Base-by-base conservation (phyloP, 768 basidiomycete genomes). In the Pisolithus sp. region DNA sequence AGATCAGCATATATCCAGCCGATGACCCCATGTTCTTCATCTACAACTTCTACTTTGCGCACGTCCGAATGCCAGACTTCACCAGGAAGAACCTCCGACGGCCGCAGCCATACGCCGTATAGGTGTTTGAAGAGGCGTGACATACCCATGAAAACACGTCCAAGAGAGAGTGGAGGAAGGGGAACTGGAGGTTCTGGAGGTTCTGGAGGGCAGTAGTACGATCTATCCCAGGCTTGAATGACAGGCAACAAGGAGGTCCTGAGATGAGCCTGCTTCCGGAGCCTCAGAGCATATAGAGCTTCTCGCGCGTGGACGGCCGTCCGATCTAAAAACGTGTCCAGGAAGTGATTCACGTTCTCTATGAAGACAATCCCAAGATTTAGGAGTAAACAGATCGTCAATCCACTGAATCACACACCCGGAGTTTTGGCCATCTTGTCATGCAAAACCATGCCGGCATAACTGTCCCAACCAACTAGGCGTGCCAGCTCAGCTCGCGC, bases 371-470 rank as follows among this genome's bases (percentile, higher is more conserved):
- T 20, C 12, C 12, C 2, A 15, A 43, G 20, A 18, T 15, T 26
- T 7, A 50, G 61, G 36, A 62, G 18, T 15, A 45, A 17, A 45
- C 5, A n/a, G n/a, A 7, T 45, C 51, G 30, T 24, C 23, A 12
- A 17, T 26, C 45, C 24, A n/a, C 44, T 46, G 51, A 34, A 52
- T 5, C 1, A 34, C 77, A 54, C 53, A 90, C 89, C 89, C 48
- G 95, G 94, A 30, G 83, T 87, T 68, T 89, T 92, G 1, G 94
- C 95, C 96, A 99, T 99, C 72, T 96, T 99, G 68, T 97, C 94
- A 28, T 80, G 80, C 18, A 98, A 75, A 0, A 84, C 81, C 79
- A 96, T 88, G 53, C 90, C 83, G 0, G 85, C 93, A 72, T 82
- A 98, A 57, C 87, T 95, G 37, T 83, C 76, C 59, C 83, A 81